Base-by-base conservation (phyloP, 495 filamentous ascomycete species). In the Penicillium longicatenatum region DNA sequence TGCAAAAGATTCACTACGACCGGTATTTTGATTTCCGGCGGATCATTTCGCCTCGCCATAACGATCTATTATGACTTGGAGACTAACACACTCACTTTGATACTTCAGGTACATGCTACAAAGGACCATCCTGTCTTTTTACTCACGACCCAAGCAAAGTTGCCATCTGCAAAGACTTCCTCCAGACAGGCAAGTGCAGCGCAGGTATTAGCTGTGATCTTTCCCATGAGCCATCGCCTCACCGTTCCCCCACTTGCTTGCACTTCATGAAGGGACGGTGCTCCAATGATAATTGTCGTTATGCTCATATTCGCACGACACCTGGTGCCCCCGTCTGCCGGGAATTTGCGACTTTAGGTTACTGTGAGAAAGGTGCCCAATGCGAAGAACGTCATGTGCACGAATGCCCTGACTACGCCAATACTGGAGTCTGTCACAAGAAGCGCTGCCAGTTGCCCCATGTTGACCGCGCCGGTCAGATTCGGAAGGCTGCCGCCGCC, bases 401-500 rank as follows among this genome's bases (percentile, higher is more conserved):
- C 72, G 94, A 97, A 70, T 98, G 94, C 67, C 94, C 94, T 45
- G 90, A 97, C 69, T 96, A 95, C 78, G 89, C 90, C 79, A 96
- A 97, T 75, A 89, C 82, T 50, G 93, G 93, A 58, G 75, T 80
- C 35, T 98, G 94, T 84, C 87, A 85, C 65, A 86, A 85, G 67
- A 87, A 87, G 72, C 87, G 86, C 33, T 98, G 94, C 79, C 87
- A 84, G 65, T 78, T 97, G 57, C 89, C 85, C 26, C 94, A 98
- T 73, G 84, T 93, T 62, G 90, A 95, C 74, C 87, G 91, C 74
- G 94, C 94, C 37, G 84, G 85, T 39, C 82, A 85, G 64, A 82
- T 89, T 54, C 81, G 85, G 66, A 87, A 87, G 62, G 77, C 78
- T 62, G 75, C 79, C 45, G 67, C 64, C 2, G 61, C 64, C 7